Percentiles rank a stretch among this genome's conserved stretches.
Evolutionary conservation across 768 basidiomycete genomes (phyloP).

Genomic region (Serendipita indica): DNA sequence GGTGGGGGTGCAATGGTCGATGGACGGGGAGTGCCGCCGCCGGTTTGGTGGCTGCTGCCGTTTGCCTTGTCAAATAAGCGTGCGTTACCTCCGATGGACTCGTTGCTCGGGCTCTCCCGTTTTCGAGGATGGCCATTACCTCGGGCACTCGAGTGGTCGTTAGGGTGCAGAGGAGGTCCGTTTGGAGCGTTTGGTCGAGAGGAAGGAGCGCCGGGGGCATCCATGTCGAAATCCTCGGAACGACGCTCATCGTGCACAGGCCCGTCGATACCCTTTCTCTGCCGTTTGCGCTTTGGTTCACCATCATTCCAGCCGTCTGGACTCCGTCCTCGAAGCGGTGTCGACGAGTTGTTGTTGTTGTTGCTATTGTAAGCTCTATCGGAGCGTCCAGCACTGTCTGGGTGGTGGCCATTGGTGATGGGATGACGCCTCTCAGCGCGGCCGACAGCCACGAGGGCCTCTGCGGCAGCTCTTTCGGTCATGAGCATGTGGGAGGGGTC

Average conservation of each 20-base stretch:
- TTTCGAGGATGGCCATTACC: not conserved
- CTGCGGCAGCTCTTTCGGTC: slow-evolving; percentile 79
- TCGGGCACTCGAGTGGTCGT: not conserved
- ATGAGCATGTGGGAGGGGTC: slow-evolving; percentile 27
- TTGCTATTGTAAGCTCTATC: slow-evolving; percentile 29
- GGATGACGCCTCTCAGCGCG: slow-evolving; percentile 23
- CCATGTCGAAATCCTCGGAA: not conserved
- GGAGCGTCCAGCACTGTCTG: slow-evolving; percentile 22
- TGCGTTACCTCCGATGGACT: no score
- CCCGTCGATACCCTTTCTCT: slow-evolving; percentile 14
- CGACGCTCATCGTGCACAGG: not conserved
- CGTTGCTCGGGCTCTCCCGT: not conserved
- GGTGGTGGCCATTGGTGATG: slow-evolving; percentile 16
- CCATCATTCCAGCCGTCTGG: slow-evolving; percentile 36
- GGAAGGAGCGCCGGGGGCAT: not conserved
- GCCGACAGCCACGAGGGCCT: slow-evolving; percentile 74
- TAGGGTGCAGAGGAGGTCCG: not conserved
- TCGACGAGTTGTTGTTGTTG: slow-evolving; percentile 27
- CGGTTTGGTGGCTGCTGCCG: no score
- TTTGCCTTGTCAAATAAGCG: no score
- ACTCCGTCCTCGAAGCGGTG: slow-evolving; percentile 11
- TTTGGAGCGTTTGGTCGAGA: not conserved
- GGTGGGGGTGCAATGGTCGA: not conserved
- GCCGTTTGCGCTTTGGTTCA: slow-evolving; percentile 14
- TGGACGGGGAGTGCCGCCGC: no score